Evolutionary conservation across 1,139 yeast genomes (phyloP).

Genomic region (Debaryomycetaceae sp.): DNA sequence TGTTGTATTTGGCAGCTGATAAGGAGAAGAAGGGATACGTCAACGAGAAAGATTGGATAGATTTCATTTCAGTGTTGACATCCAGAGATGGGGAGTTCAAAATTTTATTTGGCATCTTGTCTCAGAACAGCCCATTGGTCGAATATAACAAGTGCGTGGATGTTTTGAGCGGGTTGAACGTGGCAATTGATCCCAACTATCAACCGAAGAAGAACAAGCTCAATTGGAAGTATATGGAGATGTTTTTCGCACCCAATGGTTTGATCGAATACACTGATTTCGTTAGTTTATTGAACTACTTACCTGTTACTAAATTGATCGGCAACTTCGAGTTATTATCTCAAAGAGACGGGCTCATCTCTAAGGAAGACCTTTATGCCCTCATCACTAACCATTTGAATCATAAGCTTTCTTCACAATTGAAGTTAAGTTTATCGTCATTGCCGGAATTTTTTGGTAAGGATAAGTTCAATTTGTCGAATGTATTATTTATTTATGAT

Average conservation of each 20-base stretch:
- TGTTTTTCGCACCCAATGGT: constrained; percentile 42
- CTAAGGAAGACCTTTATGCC: constrained; percentile 29
- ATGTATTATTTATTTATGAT: constrained; percentile 42
- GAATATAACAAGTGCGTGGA: constrained; percentile 40
- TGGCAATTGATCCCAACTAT: constrained; percentile 40
- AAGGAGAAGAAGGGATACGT: constrained; percentile 59
- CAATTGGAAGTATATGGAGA: constrained; percentile 44
- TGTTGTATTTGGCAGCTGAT: constrained; percentile 66
- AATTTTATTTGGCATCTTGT: constrained; percentile 49
- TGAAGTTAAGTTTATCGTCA: constrained; percentile 32
- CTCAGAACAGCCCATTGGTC: constrained; percentile 24
- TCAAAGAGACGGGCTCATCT: constrained; percentile 32
- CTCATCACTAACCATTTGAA: constrained; percentile 37
- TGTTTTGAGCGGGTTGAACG: constrained; percentile 35
- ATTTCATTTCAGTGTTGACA: constrained; percentile 53
- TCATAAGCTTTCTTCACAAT: constrained; percentile 40
- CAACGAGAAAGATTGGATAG: constrained; percentile 56
- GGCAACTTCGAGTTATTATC: constrained; percentile 42
- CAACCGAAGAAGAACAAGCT: constrained; percentile 42
- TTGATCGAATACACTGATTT: constrained; percentile 38
- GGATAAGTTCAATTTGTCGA: constrained; percentile 36
- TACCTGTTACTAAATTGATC: constrained; percentile 46
- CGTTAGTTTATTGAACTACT: constrained; percentile 39
- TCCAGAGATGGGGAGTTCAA: constrained; percentile 58
- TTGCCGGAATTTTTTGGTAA: constrained; percentile 38